Base-by-base conservation (phyloP, 164 flowering plant species). In the Nymphaea colorata region DNA sequence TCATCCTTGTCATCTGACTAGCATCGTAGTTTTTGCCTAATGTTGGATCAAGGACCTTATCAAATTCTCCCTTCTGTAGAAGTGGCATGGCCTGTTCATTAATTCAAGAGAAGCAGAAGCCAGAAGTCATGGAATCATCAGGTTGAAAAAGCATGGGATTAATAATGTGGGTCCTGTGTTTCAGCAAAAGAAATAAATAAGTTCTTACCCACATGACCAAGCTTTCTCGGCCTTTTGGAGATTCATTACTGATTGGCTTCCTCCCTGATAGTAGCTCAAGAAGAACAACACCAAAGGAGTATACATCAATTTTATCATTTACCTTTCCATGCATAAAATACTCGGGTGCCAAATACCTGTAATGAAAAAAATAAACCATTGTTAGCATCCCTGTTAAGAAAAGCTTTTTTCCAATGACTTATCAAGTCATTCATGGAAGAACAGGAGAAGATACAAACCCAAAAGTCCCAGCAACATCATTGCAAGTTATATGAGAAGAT, bases 301-400 rank as follows among this genome's bases (percentile, higher is more conserved):
- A 94, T 36, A 91, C 98, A 78, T 94, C 99, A 70, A 94, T 76
- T 75, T 94, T 94, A 16, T 94, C 86, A 69, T 83, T 86, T 44
- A 90, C 83, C 80, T 87, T 87, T 17, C 96, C 99, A 75, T 87
- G 82, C 99, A 91, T 90, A 80, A 94, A 90, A 78, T 94, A 90
- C 60, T 94, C 99, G 14, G 99, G 99, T 77, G 99, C 99, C 86
- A 94, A 76, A 76, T 94, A 94, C 62, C 98, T 94, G 85, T 80
- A 71, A 44, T 65, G 66, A 64, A 77, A 59, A 11, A 66, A 16
- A 67, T 3, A 11, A 59, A 17, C 41, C 11, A 44, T 17, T 70
- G 36, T 44, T 17, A 66, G n/a, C 65, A 62, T 60, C 63, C 61
- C 59, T 53, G 59, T 59, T 42, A 47, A 60, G 2, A n/a, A 25